Evolutionary conservation across 495 filamentous ascomycete species (phyloP).

Genomic region (Poronia punctata): DNA sequence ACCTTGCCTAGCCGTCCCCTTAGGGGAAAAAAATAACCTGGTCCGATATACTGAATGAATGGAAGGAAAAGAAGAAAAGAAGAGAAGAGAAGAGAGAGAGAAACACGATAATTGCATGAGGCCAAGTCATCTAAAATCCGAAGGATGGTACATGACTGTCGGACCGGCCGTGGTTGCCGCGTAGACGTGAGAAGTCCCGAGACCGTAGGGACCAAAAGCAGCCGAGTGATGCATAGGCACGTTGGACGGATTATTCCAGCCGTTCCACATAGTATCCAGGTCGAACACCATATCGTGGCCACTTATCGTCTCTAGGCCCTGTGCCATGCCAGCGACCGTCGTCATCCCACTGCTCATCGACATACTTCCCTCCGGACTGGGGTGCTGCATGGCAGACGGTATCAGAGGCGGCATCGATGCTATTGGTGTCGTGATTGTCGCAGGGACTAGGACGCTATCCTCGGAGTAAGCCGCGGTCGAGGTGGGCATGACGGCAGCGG

Average conservation of each 20-base stretch:
- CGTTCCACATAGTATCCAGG: constrained; percentile 49
- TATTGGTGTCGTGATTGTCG: constrained; percentile 6
- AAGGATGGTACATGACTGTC: constrained; percentile 10
- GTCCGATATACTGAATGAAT: too few species aligned
- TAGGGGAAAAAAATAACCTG: too few species aligned
- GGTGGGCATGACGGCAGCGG: too few species aligned
- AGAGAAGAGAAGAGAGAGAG: neutral
- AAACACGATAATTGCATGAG: neutral
- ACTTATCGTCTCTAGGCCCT: constrained; percentile 29
- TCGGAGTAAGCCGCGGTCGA: constrained; percentile 13
- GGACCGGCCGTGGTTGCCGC: constrained; percentile 5
- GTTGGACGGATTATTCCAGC: constrained; percentile 11
- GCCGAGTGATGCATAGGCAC: neutral
- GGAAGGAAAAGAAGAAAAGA: too few species aligned
- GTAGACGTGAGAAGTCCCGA: constrained; percentile 5
- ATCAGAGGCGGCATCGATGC: constrained; percentile 14
- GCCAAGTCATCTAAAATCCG: neutral
- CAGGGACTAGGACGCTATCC: constrained; percentile 11
- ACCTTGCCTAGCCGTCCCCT: too few species aligned
- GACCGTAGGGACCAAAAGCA: constrained; percentile 1
- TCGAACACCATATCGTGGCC: constrained; percentile 44
- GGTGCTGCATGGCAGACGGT: constrained; percentile 29
- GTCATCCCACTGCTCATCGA: constrained; percentile 39
- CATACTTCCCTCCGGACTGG: constrained; percentile 40
- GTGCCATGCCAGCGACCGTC: constrained; percentile 11